Evolutionary conservation across 169 alveolate species (phyloP).

Genomic region (Cystoisospora suis): DNA sequence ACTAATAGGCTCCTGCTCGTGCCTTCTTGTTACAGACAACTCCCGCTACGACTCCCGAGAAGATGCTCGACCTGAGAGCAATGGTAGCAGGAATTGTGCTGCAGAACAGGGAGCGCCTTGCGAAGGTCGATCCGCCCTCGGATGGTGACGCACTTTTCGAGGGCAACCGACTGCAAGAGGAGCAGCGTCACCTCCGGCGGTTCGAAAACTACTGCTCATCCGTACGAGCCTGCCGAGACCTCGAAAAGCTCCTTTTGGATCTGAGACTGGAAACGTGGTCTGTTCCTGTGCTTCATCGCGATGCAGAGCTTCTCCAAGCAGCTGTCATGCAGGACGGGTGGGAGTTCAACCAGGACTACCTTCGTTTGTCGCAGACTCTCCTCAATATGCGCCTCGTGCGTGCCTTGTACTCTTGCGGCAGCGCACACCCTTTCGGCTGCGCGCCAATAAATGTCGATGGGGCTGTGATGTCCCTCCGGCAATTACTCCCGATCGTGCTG

Average conservation of each 20-base stretch:
- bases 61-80: background rate
- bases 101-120: background rate
- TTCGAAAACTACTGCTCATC: background rate
- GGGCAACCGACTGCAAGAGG: background rate
- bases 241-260: background rate
- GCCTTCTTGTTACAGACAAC: background rate
- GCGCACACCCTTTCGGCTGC: background rate
- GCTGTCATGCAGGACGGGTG: background rate
- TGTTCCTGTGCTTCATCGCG: background rate
- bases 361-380: background rate
- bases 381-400: background rate
- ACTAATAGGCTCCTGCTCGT: background rate
- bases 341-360: background rate
- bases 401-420: background rate
- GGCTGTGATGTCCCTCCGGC: background rate
- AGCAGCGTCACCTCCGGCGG: background rate
- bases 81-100: background rate
- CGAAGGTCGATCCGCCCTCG: background rate
- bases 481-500: background rate
- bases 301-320: background rate
- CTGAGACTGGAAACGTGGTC: constrained; percentile 22
- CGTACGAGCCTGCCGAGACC: background rate
- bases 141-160: background rate
- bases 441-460: background rate
- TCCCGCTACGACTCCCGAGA: background rate